These are phyloP conservation scores for Aspergillus egyptiacus DNA, from an alignment of 495 filamentous ascomycete genomes.

Conservation along the genomic window DNA sequence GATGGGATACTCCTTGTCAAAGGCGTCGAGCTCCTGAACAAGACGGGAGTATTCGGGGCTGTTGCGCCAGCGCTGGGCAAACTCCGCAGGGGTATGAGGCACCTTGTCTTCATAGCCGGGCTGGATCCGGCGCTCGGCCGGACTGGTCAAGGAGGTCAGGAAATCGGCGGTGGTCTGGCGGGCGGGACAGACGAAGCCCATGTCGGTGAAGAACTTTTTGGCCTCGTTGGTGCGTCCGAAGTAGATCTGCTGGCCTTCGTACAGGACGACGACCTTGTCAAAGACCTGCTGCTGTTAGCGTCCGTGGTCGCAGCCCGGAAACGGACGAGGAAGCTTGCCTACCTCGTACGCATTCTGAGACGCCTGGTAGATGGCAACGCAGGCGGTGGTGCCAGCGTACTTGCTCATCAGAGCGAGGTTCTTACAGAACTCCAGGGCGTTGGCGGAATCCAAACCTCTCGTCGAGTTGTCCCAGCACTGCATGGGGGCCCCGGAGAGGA, in stretches of 20 bases:
- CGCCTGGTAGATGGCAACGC: slow-evolving; percentile 83
- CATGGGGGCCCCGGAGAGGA: slow-evolving; percentile 66
- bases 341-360: slow-evolving; percentile 72
- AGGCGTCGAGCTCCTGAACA: slow-evolving; percentile 47
- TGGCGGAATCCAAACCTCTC: slow-evolving; percentile 76
- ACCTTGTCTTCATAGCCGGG: slow-evolving; percentile 57
- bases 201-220: slow-evolving; percentile 56
- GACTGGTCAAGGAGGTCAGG: slow-evolving; percentile 67
- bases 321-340: background rate
- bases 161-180: slow-evolving; percentile 68
- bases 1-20: slow-evolving; percentile 38
- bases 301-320: background rate
- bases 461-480: slow-evolving; percentile 86
- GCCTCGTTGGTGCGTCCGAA: slow-evolving; percentile 57
- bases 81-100: slow-evolving; percentile 67
- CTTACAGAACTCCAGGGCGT: slow-evolving; percentile 68
- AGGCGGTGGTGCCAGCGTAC: slow-evolving; percentile 66
- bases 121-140: slow-evolving; percentile 57
- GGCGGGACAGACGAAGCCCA: slow-evolving; percentile 58
- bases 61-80: slow-evolving; percentile 55
- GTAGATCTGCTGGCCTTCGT: slow-evolving; percentile 63
- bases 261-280: slow-evolving; percentile 57
- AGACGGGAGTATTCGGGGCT: slow-evolving; percentile 44
- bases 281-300: slow-evolving; percentile 25
- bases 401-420: slow-evolving; percentile 74